Percentiles rank a stretch among this genome's conserved stretches.
These are phyloP conservation scores for Talaromyces thailandensis DNA, from an alignment of 495 filamentous ascomycete species.

Conservation along the genomic window DNA sequence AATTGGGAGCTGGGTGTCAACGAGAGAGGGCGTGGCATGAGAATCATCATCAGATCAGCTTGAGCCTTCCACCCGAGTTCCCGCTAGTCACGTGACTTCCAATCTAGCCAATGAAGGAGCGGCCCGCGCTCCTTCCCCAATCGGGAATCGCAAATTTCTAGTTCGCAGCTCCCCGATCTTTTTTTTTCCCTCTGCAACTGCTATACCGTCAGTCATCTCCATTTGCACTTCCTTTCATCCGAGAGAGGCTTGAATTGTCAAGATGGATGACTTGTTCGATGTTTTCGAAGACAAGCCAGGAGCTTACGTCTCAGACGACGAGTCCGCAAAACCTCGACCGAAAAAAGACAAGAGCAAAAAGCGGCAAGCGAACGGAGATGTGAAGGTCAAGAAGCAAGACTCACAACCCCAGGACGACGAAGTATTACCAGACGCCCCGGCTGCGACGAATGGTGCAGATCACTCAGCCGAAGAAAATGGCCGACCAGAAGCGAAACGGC, in stretches of 20 bases:
- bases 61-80: background rate
- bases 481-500: slow-evolving; percentile 61
- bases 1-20: background rate
- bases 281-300: slow-evolving; percentile 67
- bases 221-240: background rate
- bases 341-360: slow-evolving; percentile 65
- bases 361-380: slow-evolving; percentile 70
- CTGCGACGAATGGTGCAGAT: slow-evolving; percentile 9
- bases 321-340: slow-evolving; percentile 24
- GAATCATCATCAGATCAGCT: background rate
- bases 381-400: slow-evolving; percentile 43
- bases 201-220: background rate
- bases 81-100: background rate
- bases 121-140: slow-evolving; percentile 4
- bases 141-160: slow-evolving; percentile 6
- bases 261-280: slow-evolving; percentile 77
- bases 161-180: background rate
- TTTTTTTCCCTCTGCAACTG: background rate
- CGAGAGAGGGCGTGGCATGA: background rate
- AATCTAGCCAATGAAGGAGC: background rate
- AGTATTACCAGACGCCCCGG: slow-evolving; percentile 24
- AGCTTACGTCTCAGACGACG: slow-evolving; percentile 20
- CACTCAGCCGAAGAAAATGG: slow-evolving; percentile 27
- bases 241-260: background rate
- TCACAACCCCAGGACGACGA: slow-evolving; percentile 42